Percentiles rank a stretch among this genome's conserved stretches.
These are phyloP conservation scores for Solanum hybrid DNA, from an alignment of 305 asterid species.

Conservation along the genomic window DNA sequence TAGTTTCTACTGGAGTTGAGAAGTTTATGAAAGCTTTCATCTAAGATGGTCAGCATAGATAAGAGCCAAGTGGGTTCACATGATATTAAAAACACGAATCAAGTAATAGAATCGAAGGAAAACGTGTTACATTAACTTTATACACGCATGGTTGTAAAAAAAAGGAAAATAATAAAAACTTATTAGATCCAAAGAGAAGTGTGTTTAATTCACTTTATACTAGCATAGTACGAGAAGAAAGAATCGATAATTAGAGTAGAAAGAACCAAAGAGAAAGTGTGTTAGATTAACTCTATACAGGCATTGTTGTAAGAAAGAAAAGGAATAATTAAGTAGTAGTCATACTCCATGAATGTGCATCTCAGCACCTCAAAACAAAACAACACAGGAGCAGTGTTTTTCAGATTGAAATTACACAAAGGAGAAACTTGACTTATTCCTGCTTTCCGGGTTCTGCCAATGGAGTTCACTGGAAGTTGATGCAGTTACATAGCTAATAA, in stretches of 20 bases:
- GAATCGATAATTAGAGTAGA: not conserved
- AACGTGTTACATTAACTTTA: not conserved
- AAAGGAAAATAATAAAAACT: not conserved
- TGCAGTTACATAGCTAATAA: conserved; percentile 3
- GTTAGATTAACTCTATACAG: not conserved
- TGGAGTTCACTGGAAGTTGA: not conserved
- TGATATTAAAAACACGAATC: not conserved
- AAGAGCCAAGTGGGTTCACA: not conserved
- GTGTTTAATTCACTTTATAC: not conserved
- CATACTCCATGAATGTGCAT: not conserved
- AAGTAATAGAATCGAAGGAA: not conserved
- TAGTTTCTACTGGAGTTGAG: not conserved
- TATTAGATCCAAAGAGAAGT: not conserved
- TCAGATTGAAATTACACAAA: conserved; percentile 3
- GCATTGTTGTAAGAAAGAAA: not conserved
- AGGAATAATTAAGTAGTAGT: not conserved
- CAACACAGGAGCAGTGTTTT: not conserved
- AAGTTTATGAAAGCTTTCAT: not conserved
- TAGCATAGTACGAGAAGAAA: not conserved
- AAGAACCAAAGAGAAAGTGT: not conserved
- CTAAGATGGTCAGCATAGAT: not conserved
- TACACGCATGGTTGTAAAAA: not conserved
- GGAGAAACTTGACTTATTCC: not conserved
- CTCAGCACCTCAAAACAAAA: not conserved
- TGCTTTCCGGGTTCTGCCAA: not conserved